A percentile compares a stretch with the other conserved stretches of the same genome.
Evolutionary conservation across 805 yeast genomes (phyloP).

Genomic region (Saturnispora halmiae): DNA sequence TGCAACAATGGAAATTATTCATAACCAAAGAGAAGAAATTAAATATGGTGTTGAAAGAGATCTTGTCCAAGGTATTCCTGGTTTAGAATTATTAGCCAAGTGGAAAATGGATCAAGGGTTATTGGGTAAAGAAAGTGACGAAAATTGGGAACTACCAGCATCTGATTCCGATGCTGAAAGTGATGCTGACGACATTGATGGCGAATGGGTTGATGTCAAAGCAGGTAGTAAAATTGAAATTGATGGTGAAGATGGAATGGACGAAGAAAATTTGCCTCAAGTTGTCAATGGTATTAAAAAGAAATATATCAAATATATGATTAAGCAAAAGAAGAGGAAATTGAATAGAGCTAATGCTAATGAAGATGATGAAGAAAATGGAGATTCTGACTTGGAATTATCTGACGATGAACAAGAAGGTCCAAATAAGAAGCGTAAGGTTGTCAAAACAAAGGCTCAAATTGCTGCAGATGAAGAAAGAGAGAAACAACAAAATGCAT

Average conservation of each 20-base stretch:
- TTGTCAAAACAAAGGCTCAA: constrained; percentile 25
- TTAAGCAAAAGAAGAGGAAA: constrained; percentile 24
- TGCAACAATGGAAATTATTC: constrained; percentile 75
- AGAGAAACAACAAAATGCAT: constrained; percentile 38
- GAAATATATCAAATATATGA: constrained; percentile 29
- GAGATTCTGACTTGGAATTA: constrained; percentile 44
- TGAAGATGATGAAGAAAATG: constrained; percentile 26
- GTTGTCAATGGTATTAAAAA: constrained; percentile 28
- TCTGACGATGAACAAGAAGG: constrained; percentile 34
- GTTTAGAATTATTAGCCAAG: constrained; percentile 78
- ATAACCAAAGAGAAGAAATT: constrained; percentile 39
- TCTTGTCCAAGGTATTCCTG: constrained; percentile 70
- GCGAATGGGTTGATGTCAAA: constrained; percentile 87
- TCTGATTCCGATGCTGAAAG: constrained; percentile 37
- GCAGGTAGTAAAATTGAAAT: constrained; percentile 58
- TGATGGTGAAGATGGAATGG: constrained; percentile 41
- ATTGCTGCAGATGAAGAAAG: constrained; percentile 17
- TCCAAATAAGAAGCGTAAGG: constrained; percentile 25
- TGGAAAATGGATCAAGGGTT: constrained; percentile 65
- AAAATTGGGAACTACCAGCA: constrained; percentile 57
- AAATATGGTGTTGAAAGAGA: constrained; percentile 69
- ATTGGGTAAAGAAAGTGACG: constrained; percentile 45
- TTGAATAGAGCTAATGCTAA: constrained; percentile 13
- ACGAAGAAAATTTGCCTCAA: constrained; percentile 29
- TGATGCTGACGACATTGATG: constrained; percentile 59